Percentiles rank a stretch among this genome's conserved stretches.
phyloP scores from a whole-genome alignment of 345 rosid species.

The Erodium maritimum region DNA sequence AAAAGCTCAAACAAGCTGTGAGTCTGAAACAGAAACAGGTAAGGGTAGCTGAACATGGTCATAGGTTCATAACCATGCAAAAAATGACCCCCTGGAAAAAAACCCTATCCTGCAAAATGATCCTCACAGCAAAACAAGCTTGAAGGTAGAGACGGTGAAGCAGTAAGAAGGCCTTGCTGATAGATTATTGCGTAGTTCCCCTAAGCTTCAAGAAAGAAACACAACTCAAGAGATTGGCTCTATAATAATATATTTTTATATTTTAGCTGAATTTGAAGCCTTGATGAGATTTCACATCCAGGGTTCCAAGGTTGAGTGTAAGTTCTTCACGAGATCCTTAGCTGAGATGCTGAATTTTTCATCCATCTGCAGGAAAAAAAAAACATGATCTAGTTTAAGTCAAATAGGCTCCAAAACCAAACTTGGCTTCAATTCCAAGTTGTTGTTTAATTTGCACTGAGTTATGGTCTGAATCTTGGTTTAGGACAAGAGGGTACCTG shows the following conservation, averaged over 20 bases:
- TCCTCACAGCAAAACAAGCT: conserved; percentile 31
- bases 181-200: too few relatives aligned
- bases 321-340: conserved; percentile 61
- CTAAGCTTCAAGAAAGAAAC: too few relatives aligned
- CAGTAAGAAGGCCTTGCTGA: conserved; percentile 11
- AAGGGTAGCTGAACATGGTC: conserved; percentile 25
- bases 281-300: conserved; percentile 28
- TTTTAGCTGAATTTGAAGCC: background rate
- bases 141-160: conserved; percentile 12
- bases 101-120: conserved; percentile 31
- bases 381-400: background rate
- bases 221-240: too few relatives aligned
- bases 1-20: conserved; percentile 18
- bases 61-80: conserved; percentile 25
- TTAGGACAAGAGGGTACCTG: conserved; percentile 34
- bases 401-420: too few relatives aligned
- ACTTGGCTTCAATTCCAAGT: too few relatives aligned
- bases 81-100: conserved; percentile 1
- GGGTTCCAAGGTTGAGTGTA: conserved; percentile 39
- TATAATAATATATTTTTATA: too few relatives aligned
- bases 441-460: too few relatives aligned
- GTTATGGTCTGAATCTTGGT: too few relatives aligned
- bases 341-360: conserved; percentile 43
- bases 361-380: conserved; percentile 47
- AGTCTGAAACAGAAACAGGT: conserved; percentile 30